phyloP scores from a whole-genome alignment of 768 basidiomycete species.

The Suillus spraguei region DNA sequence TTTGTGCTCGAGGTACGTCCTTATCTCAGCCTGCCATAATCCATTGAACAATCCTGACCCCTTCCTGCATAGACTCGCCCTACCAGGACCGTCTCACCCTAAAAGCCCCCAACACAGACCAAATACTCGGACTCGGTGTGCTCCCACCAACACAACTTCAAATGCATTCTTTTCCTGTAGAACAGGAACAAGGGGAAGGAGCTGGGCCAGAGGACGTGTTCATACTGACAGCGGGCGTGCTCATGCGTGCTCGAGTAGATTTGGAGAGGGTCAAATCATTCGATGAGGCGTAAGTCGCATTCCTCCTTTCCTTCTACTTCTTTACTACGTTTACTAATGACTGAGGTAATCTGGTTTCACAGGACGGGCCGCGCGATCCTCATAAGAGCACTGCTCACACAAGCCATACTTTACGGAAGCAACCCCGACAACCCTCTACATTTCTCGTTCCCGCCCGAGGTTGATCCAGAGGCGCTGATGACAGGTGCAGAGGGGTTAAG shows the following conservation, averaged over 20 bases:
- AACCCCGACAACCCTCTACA: conserved; percentile 76
- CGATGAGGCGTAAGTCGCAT: conserved; percentile 57
- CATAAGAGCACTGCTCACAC: conserved; percentile 79
- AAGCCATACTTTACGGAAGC: conserved; percentile 79
- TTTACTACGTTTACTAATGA: not conserved
- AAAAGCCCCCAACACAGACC: conserved; percentile 60
- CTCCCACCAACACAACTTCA: conserved; percentile 24
- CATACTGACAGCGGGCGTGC: conserved; percentile 61
- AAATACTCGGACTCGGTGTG: conserved; percentile 73
- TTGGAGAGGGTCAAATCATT: conserved; percentile 62
- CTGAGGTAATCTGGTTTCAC: conserved; percentile 8
- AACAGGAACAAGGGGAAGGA: conserved; percentile 15
- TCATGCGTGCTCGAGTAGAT: conserved; percentile 69
- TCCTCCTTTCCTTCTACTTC: not conserved
- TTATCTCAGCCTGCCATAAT: not conserved
- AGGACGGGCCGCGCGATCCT: conserved; percentile 68
- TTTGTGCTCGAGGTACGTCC: conserved; percentile 63
- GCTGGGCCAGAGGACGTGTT: conserved; percentile 17
- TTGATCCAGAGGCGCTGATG: conserved; percentile 81
- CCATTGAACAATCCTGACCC: not conserved
- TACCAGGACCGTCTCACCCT: conserved; percentile 75
- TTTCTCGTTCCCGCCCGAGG: conserved; percentile 79
- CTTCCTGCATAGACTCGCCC: conserved; percentile 52
- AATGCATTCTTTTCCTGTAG: conserved; percentile 20
- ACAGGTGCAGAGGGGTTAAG: conserved; percentile 79